Evolutionary conservation across 2,329 filamentous ascomycete genomes (phyloP).

Genomic region (Talaromyces sp.): DNA sequence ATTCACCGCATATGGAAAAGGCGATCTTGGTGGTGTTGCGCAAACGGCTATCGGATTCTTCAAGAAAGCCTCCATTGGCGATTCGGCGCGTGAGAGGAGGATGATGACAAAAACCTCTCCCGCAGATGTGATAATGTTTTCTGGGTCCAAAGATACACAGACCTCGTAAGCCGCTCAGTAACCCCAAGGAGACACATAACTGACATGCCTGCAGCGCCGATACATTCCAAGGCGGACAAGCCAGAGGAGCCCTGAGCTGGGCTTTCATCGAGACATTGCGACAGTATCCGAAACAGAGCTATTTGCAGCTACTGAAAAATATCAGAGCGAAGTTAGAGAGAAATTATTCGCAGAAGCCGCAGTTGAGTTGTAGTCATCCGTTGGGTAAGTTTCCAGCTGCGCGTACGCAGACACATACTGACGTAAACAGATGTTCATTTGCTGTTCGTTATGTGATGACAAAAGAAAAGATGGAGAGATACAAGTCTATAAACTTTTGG

Average conservation of each 20-base stretch:
- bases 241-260: conserved; percentile 95
- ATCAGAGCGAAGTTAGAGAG: conserved; percentile 82
- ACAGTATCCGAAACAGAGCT: conserved; percentile 90
- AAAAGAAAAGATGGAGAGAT: not conserved
- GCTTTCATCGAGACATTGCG: conserved; percentile 87
- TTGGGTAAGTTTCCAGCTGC: conserved; percentile 61
- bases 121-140: conserved; percentile 97
- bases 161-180: conserved; percentile 49
- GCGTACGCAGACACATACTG: conserved; percentile 28
- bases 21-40: conserved; percentile 78
- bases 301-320: conserved; percentile 88
- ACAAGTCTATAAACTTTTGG: conserved; percentile 7
- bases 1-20: conserved; percentile 72
- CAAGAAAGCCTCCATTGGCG: conserved; percentile 79
- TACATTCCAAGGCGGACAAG: conserved; percentile 80
- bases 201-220: conserved; percentile 64
- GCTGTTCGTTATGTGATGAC: conserved; percentile 61
- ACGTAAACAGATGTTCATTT: conserved; percentile 56
- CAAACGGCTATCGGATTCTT: conserved; percentile 76
- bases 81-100: conserved; percentile 73
- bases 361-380: conserved; percentile 93
- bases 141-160: conserved; percentile 91
- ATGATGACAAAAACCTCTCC: conserved; percentile 86
- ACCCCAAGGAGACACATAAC: not conserved
- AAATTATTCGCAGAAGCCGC: conserved; percentile 92